Conservation (phyloP, 2,329 filamentous ascomycete species). For the Ilyonectria robusta region DNA sequence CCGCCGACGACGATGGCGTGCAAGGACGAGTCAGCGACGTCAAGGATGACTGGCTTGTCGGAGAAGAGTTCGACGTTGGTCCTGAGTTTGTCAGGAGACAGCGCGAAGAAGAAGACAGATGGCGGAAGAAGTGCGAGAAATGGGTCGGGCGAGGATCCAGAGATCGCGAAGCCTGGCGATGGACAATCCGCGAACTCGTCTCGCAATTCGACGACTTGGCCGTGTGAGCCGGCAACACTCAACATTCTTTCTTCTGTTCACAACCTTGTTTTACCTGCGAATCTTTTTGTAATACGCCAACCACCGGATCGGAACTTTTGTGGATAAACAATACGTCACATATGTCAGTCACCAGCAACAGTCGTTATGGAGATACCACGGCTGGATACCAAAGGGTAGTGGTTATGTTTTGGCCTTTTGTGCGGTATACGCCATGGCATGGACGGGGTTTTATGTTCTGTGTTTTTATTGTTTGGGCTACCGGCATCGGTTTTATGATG, state of each 20-base stretch:
- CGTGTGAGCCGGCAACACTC: conserved; percentile 46
- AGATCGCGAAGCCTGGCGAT: conserved; percentile 78
- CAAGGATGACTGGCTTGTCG: conserved; percentile 86
- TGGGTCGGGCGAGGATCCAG: conserved; percentile 79
- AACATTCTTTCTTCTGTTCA: conserved; percentile 36
- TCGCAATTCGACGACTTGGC: conserved; percentile 59
- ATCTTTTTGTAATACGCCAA: conserved; percentile 44
- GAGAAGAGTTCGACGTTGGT: conserved; percentile 97
- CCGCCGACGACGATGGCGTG: conserved; percentile 64
- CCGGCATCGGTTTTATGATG: conserved; percentile 38
- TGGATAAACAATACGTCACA: conserved; percentile 39
- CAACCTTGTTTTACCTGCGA: conserved; percentile 37
- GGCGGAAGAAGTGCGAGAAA: conserved; percentile 87
- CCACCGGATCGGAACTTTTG: conserved; percentile 36
- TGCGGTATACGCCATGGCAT: conserved; percentile 1
- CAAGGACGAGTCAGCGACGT: conserved; percentile 71
- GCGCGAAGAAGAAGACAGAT: conserved; percentile 90
- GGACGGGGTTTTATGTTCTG: conserved; percentile 9
- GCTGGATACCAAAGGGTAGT: conserved; percentile 40
- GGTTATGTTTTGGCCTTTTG: conserved; percentile 26
- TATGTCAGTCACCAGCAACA: conserved; percentile 35
- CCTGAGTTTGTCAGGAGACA: conserved; percentile 93
- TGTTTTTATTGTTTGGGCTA: conserved; percentile 30
- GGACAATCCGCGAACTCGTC: conserved; percentile 78
- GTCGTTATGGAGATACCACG: conserved; percentile 36